A percentile compares a stretch with the other conserved stretches of the same genome.
Conservation (phyloP, 805 yeast genomes). For the Lipomyces oligophaga region DNA sequence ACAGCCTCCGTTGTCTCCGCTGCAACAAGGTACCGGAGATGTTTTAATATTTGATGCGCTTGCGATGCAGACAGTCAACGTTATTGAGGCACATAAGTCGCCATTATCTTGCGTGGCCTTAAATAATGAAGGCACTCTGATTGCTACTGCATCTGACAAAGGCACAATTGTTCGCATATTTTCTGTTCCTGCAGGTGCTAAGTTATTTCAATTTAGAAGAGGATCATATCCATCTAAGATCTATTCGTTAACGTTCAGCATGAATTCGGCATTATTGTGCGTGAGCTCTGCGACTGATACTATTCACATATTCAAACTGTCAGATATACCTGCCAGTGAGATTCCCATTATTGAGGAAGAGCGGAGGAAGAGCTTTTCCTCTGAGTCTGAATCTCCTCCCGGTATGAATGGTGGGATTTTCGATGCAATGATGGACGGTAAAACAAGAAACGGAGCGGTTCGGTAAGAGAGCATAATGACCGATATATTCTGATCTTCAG, state of each 20-base stretch:
- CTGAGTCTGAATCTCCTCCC: constrained; percentile 28
- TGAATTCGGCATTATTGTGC: constrained; percentile 64
- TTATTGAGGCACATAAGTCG: constrained; percentile 81
- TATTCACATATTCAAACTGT: constrained; percentile 82
- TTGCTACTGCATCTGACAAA: constrained; percentile 85
- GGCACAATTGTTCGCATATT: constrained; percentile 90
- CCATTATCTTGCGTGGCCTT: constrained; percentile 64
- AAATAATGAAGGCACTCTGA: constrained; percentile 68
- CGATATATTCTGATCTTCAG: background rate
- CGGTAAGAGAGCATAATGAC: constrained; percentile 2
- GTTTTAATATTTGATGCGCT: constrained; percentile 77
- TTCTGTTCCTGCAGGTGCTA: constrained; percentile 51
- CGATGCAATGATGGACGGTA: constrained; percentile 30
- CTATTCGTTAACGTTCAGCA: constrained; percentile 69
- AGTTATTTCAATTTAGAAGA: constrained; percentile 69
- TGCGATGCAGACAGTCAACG: constrained; percentile 69
- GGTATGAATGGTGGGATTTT: constrained; percentile 28
- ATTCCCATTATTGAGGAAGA: constrained; percentile 10
- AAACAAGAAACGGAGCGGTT: constrained; percentile 26
- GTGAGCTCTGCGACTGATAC: constrained; percentile 89
- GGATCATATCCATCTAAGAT: constrained; percentile 84
- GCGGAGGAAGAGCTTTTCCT: constrained; percentile 26
- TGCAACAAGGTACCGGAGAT: constrained; percentile 46
- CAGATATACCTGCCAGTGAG: constrained; percentile 38
- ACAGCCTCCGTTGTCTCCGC: constrained; percentile 9